Evolutionary conservation across 257 asterid genomes (phyloP).

Genomic region (Perilla frutescens): DNA sequence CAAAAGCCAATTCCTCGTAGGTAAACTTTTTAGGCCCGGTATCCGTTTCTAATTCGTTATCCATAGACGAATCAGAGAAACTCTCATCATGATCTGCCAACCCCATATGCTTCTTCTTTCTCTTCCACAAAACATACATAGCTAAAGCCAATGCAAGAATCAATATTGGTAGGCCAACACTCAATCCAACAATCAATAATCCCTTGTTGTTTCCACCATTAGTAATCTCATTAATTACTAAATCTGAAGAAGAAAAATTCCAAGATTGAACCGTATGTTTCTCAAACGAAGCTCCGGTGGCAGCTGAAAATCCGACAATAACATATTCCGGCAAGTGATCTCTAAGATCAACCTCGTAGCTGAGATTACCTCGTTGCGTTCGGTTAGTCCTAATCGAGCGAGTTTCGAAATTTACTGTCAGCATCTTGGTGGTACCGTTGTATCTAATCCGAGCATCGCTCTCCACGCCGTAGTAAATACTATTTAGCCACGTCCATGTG

Average conservation of each 20-base stretch:
- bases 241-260: background rate
- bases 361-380: background rate
- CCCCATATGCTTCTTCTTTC: too few species aligned
- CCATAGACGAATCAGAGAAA: background rate
- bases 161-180: too few species aligned
- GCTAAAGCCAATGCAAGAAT: too few species aligned
- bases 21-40: conserved; percentile 37
- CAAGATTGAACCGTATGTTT: background rate
- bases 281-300: background rate
- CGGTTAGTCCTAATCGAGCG: too few species aligned
- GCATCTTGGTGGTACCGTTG: background rate
- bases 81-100: too few species aligned
- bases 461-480: too few species aligned
- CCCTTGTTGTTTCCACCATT: too few species aligned
- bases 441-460: background rate
- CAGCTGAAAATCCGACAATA: conserved; percentile 6
- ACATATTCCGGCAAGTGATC: background rate
- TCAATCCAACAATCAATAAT: too few species aligned
- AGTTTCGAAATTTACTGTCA: background rate
- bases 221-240: too few species aligned
- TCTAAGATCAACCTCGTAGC: background rate
- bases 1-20: conserved; percentile 6
- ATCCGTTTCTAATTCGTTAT: conserved; percentile 35
- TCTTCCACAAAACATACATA: too few species aligned
- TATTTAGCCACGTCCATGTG: too few species aligned